Evolutionary conservation across 805 yeast genomes (phyloP), one percentile per base, ranked within the genome.

Genomic region (Candida ascalaphidarum): DNA sequence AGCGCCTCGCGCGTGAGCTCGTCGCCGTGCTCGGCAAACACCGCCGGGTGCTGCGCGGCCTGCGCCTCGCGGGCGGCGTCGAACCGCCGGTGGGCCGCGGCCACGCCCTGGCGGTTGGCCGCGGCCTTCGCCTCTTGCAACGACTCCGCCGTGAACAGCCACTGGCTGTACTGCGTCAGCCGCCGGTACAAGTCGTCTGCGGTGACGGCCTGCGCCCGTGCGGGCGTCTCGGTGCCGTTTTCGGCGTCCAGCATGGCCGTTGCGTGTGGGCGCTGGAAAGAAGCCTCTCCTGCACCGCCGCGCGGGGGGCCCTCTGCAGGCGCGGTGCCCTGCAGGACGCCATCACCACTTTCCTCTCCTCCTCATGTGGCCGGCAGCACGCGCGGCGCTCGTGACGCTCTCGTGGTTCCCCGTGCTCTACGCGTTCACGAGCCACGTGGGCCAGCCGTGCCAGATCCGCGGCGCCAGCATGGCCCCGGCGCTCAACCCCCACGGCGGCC

Each of bases 401-500:
- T 50, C 65, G 18, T 86, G 95, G 95, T 53, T 85, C 17, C 96
- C 96, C 0, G 95, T 85, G 25, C 50, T 70, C 11, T 68, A 78
- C 38, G 71, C 82, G 1, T 54, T 78, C 35, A 71, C 74, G 21
- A 84, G 82, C 37, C 82, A 80, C 46, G 75, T 77, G 8, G 75
- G 71, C 28, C 85, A 76, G 54, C 67, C 86, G 16, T 82, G 83
- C 11, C 71, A 74, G 52, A 71, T 86, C 11, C 70, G 77, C 24
- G 97, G 97, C 2, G 55, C 68, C 22, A 83, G 95, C 14, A 88
- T 88, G 97, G 66, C 81, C 29, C 96, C 96, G 1, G 74, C 95
- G 0, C 69, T 86, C 44, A 88, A 88, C 52, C 89, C 94, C 1
- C 71, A 70, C 13, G 65, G 52, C 25, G 40, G 54, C 32, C 58